Conservation (phyloP, 148 eudicot species). For the Rhododendron henanense region DNA sequence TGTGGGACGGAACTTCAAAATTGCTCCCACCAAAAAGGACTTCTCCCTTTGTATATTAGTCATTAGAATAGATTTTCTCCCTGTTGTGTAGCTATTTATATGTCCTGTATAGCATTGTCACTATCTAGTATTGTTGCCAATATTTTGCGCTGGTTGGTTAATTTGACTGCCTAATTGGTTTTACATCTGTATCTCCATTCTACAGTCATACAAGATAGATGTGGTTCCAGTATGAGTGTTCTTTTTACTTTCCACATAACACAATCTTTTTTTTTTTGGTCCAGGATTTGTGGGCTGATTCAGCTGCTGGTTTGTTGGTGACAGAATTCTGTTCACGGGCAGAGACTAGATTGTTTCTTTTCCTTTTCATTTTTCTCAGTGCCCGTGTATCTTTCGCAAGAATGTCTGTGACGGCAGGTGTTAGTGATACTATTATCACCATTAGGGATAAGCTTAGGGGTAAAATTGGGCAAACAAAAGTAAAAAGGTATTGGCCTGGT, state of each 20-base stretch:
- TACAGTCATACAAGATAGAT: not conserved
- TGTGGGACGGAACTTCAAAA: too few relatives aligned
- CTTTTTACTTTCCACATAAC: not conserved
- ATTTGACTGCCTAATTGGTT: not conserved
- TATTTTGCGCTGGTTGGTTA: not conserved
- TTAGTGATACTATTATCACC: conserved; percentile 65
- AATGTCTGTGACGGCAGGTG: conserved; percentile 92
- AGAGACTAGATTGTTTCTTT: not conserved
- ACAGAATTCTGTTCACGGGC: not conserved
- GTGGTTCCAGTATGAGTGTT: not conserved
- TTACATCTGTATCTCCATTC: not conserved
- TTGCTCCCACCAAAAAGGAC: too few relatives aligned
- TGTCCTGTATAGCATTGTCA: not conserved
- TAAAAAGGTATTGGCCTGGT: conserved; percentile 87
- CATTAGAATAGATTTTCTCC: too few relatives aligned
- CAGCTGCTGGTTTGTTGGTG: not conserved
- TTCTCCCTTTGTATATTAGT: too few relatives aligned
- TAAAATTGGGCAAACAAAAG: conserved; percentile 82
- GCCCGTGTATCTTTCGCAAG: not conserved
- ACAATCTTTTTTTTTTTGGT: not conserved
- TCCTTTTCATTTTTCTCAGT: not conserved
- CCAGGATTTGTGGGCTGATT: conserved; percentile 4
- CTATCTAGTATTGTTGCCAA: not conserved
- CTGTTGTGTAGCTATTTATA: too few relatives aligned
- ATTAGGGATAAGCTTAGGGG: conserved; percentile 83